Percentiles rank a stretch among this genome's conserved stretches.
Conservation (phyloP, 495 filamentous ascomycete species). For the Penicillium atrosanguineum region DNA sequence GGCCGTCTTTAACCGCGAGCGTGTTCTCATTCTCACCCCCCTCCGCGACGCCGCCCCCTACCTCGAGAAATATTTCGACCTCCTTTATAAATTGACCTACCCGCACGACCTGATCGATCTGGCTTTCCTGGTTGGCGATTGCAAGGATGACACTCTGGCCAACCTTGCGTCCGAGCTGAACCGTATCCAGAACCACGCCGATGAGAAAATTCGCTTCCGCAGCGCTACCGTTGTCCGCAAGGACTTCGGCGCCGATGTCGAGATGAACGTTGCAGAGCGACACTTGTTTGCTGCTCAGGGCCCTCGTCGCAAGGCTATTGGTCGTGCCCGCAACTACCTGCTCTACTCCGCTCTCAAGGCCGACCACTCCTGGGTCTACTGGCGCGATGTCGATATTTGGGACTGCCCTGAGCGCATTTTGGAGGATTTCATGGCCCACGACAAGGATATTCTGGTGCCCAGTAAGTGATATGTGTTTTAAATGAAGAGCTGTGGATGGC, state of each 20-base stretch:
- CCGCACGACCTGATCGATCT: slow-evolving; percentile 95
- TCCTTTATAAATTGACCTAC: slow-evolving; percentile 85
- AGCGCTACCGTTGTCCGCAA: slow-evolving; percentile 83
- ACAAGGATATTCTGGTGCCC: slow-evolving; percentile 89
- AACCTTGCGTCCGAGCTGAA: slow-evolving; percentile 77
- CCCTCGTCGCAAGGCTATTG: slow-evolving; percentile 87
- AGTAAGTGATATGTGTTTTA: slow-evolving; percentile 52
- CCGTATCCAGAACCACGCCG: slow-evolving; percentile 78
- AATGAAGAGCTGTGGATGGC: background rate
- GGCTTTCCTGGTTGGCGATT: slow-evolving; percentile 90
- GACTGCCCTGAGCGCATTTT: slow-evolving; percentile 85
- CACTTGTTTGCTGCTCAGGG: slow-evolving; percentile 87
- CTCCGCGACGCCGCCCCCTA: slow-evolving; percentile 83
- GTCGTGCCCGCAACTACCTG: slow-evolving; percentile 86
- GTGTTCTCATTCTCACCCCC: slow-evolving; percentile 92
- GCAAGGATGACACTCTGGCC: slow-evolving; percentile 83
- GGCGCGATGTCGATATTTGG: slow-evolving; percentile 94
- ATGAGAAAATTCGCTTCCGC: slow-evolving; percentile 71
- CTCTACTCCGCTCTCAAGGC: slow-evolving; percentile 80
- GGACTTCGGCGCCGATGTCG: slow-evolving; percentile 70
- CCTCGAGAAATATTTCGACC: slow-evolving; percentile 87
- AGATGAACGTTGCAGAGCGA: slow-evolving; percentile 74
- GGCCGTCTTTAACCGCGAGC: slow-evolving; percentile 75
- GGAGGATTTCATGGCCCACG: slow-evolving; percentile 92
- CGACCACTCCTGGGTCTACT: slow-evolving; percentile 98